Conservation (phyloP, 1,139 yeast genomes). For the Candida freyschussii region DNA sequence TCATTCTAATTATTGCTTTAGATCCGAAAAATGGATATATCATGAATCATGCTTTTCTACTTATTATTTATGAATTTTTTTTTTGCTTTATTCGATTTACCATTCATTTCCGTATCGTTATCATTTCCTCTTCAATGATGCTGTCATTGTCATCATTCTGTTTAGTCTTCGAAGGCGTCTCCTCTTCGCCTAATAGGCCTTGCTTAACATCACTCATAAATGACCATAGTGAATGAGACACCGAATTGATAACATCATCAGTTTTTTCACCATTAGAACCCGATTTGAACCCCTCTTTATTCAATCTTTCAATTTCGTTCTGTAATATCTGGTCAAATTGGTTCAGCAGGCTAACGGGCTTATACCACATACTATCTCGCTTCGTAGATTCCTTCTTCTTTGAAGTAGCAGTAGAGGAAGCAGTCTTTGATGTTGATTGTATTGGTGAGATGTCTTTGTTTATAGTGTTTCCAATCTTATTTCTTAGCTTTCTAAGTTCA, state of each 20-base stretch:
- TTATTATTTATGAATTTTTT: neutral
- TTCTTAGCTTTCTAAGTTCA: constrained; percentile 37
- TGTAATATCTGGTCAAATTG: constrained; percentile 66
- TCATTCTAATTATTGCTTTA: constrained; percentile 14
- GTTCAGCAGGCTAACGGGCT: constrained; percentile 59
- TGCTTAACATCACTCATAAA: constrained; percentile 35
- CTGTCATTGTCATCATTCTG: constrained; percentile 2
- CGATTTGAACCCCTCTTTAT: constrained; percentile 18
- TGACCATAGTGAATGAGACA: constrained; percentile 34
- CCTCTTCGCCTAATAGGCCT: constrained; percentile 33
- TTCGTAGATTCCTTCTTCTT: constrained; percentile 6
- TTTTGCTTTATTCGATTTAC: too few species aligned
- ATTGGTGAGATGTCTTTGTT: constrained; percentile 27
- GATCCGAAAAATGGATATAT: neutral
- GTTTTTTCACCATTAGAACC: constrained; percentile 7
- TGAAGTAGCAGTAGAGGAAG: neutral
- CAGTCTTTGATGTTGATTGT: neutral
- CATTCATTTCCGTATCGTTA: constrained; percentile 10
- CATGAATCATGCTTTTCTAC: constrained; percentile 4
- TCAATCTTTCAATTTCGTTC: constrained; percentile 57
- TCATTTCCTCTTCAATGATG: constrained; percentile 20
- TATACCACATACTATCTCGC: constrained; percentile 35
- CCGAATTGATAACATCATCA: constrained; percentile 22
- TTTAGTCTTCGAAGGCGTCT: constrained; percentile 4
- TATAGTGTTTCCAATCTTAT: constrained; percentile 43